Evolutionary conservation across 1,139 yeast genomes (phyloP).

Genomic region (Wickerhamomyces sp.): DNA sequence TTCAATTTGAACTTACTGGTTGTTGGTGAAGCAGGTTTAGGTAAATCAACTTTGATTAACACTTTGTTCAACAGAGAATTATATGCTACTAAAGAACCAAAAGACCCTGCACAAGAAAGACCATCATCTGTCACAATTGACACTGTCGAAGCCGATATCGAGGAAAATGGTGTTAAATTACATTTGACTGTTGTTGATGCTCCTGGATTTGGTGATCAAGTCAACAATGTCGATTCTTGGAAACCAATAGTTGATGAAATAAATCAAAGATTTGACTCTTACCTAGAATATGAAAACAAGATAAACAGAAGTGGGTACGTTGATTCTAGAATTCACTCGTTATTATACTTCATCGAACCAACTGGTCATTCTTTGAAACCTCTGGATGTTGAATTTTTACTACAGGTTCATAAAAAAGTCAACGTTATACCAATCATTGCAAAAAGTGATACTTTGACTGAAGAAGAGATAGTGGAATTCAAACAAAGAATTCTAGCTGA

Average conservation of each 20-base stretch:
- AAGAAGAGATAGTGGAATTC: slow-evolving; percentile 73
- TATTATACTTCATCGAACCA: slow-evolving; percentile 91
- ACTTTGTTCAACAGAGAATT: slow-evolving; percentile 83
- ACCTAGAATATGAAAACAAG: slow-evolving; percentile 86
- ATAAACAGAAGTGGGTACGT: slow-evolving; percentile 67
- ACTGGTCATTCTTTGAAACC: slow-evolving; percentile 95
- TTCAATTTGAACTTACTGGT: slow-evolving; percentile 85
- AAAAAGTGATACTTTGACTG: slow-evolving; percentile 88
- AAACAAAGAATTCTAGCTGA: slow-evolving; percentile 86
- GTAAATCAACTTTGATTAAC: slow-evolving; percentile 88
- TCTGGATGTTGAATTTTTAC: slow-evolving; percentile 90
- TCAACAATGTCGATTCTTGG: slow-evolving; percentile 89
- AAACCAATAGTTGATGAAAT: slow-evolving; percentile 89
- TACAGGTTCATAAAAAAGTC: slow-evolving; percentile 79
- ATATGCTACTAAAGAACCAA: slow-evolving; percentile 36
- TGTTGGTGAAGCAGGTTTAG: slow-evolving; percentile 90
- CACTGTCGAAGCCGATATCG: slow-evolving; percentile 67
- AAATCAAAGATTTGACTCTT: slow-evolving; percentile 78
- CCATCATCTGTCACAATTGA: slow-evolving; percentile 51
- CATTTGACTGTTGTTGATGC: slow-evolving; percentile 83
- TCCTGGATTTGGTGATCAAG: slow-evolving; percentile 91
- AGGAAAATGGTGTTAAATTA: slow-evolving; percentile 90
- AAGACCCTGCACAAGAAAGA: slow-evolving; percentile 24
- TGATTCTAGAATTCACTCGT: slow-evolving; percentile 86
- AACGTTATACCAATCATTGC: slow-evolving; percentile 94